Base-by-base conservation (phyloP, 2,329 filamentous ascomycete genomes). In the Fusarium nelsonii region DNA sequence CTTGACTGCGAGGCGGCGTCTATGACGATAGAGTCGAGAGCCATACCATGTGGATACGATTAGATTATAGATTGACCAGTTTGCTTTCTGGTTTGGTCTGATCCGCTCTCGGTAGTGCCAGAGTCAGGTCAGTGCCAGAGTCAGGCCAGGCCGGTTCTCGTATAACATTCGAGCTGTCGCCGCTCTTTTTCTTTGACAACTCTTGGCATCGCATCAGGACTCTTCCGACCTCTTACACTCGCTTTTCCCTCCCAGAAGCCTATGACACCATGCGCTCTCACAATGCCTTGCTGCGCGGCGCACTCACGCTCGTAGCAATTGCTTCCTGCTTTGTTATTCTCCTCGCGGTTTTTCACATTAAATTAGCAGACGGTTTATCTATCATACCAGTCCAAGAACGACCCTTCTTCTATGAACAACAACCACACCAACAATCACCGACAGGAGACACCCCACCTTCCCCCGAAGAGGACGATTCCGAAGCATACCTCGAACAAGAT, bases 391-490 rank as follows among this genome's bases (percentile, higher is more conserved):
- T 53, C 2, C 52, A 50, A 30, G 62, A 69, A 18, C 62, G 53
- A 14, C 66, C 66, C 2, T 49, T 70, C 36, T 69, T 63, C 18
- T 69, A 69, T n/a, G 61, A 69, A 11, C 56, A 66, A n/a, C 45
- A 33, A n/a, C 37, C 61, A 10, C 43, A 51, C 14, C 33, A 46
- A 14, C 40, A 58, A 10, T 34, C 49, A n/a, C 41, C 62, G 6
- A 26, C 39, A 20, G 15, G 32, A 2, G 40, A 64, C 12, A 30
- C 36, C 5, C 12, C 37, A 39, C 11, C 44, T 2, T 32, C 33
- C 26, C 15, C 33, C 3, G 16, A 40, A 10, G 32, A 63, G 32
- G 57, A 67, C 16, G 53, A 50, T 12, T 11, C 44, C 26, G 56
- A 63, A 28, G 10, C 26, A 18, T 16, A 26, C 26, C 26, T 63